phyloP scores from a whole-genome alignment of 2,329 filamentous ascomycete genomes.

The Oidium heveae region DNA sequence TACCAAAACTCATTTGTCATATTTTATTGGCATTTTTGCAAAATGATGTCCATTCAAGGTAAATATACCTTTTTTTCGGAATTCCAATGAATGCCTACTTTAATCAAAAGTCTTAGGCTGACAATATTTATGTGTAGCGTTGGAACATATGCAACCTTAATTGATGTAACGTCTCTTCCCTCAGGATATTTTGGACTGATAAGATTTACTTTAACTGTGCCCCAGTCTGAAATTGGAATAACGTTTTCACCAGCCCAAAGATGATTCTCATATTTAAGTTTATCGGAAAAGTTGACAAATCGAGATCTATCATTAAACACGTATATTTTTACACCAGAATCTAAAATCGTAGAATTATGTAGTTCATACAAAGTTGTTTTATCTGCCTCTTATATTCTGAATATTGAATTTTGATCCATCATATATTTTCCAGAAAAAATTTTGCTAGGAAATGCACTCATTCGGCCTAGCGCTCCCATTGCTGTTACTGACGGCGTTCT shows the following conservation, averaged over 20 bases:
- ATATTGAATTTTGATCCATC: not conserved
- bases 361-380: not conserved
- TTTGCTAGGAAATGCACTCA: not conserved
- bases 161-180: not conserved
- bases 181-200: not conserved
- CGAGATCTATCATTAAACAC: not conserved
- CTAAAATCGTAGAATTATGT: not conserved
- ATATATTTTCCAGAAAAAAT: not conserved
- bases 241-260: not conserved
- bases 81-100: not conserved
- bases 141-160: not conserved
- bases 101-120: not conserved
- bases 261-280: not conserved
- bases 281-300: not conserved
- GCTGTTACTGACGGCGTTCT: not conserved
- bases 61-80: not conserved
- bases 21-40: not conserved
- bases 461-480: not conserved
- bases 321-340: not conserved
- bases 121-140: not conserved
- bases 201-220: not conserved
- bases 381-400: not conserved
- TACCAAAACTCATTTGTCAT: not conserved
- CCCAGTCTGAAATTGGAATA: not conserved
- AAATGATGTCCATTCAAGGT: not conserved